These are phyloP conservation scores for Streptanthus diversifolius DNA, from an alignment of 345 rosid genomes.

Conservation along the genomic window DNA sequence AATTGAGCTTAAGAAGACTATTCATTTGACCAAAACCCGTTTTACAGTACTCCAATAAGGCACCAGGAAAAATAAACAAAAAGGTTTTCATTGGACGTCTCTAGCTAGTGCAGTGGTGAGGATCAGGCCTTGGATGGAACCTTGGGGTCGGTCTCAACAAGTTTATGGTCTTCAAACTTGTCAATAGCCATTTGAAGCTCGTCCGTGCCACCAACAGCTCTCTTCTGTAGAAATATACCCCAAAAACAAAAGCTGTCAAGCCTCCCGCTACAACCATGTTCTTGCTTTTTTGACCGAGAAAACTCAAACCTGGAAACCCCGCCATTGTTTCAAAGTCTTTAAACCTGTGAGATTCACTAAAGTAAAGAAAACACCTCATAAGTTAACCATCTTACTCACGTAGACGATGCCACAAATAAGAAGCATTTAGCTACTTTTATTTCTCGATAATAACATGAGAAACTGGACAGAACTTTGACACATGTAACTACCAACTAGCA, in stretches of 20 bases:
- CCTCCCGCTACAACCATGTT: constrained; percentile 67
- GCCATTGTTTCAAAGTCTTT: constrained; percentile 42
- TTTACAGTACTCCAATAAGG: neutral
- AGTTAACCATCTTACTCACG: too few species aligned
- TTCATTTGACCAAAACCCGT: neutral
- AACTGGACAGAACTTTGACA: too few species aligned
- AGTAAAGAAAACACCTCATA: neutral
- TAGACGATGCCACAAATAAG: too few species aligned
- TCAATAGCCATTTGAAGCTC: constrained; percentile 85
- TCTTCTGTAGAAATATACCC: constrained; percentile 93
- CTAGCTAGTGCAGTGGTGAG: neutral
- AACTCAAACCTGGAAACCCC: constrained; percentile 44
- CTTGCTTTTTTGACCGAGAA: constrained; percentile 67
- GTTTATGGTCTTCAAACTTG: constrained; percentile 65
- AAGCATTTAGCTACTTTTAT: too few species aligned
- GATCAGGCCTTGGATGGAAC: constrained; percentile 27
- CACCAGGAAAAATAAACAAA: neutral
- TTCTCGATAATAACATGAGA: too few species aligned
- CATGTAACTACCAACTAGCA: too few species aligned
- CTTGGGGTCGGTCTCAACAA: constrained; percentile 20
- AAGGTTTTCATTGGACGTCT: neutral
- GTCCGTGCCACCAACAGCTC: constrained; percentile 80
- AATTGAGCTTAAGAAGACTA: neutral
- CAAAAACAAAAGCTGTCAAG: constrained; percentile 65
- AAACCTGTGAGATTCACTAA: constrained; percentile 25